A percentile compares a stretch with the other conserved stretches of the same genome.
These are phyloP conservation scores for Torulaspora maleeae DNA, from an alignment of 805 yeast species.

Conservation along the genomic window DNA sequence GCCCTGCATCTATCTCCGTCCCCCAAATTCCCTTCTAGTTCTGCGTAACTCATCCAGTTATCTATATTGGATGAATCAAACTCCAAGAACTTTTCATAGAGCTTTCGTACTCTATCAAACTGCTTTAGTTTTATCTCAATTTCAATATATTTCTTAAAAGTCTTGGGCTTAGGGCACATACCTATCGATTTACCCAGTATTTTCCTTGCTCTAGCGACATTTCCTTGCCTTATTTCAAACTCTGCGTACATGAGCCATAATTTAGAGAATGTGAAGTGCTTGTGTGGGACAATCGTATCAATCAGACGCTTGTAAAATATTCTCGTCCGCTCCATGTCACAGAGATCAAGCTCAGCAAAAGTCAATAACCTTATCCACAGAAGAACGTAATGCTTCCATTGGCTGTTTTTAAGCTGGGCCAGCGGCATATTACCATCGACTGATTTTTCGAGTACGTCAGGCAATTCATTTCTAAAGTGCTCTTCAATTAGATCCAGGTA, in stretches of 20 bases:
- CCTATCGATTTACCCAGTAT: constrained; percentile 73
- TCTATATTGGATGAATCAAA: constrained; percentile 20
- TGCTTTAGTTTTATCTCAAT: constrained; percentile 68
- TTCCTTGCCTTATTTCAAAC: constrained; percentile 63
- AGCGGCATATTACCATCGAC: constrained; percentile 24
- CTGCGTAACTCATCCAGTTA: constrained; percentile 62
- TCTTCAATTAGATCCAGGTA: constrained; percentile 51
- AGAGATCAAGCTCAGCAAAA: constrained; percentile 50
- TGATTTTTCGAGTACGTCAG: constrained; percentile 15
- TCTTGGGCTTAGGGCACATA: constrained; percentile 51
- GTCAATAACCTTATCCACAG: constrained; percentile 65
- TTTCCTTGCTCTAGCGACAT: constrained; percentile 54
- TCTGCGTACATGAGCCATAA: constrained; percentile 69
- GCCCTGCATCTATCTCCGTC: constrained; percentile 67
- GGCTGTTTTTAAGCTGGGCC: constrained; percentile 36
- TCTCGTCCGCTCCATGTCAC: constrained; percentile 46
- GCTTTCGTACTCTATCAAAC: constrained; percentile 70
- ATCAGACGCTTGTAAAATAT: constrained; percentile 48
- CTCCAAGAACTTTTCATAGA: constrained; percentile 57
- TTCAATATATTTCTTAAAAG: constrained; percentile 60
- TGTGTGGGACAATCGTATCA: constrained; percentile 49
- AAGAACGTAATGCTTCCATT: constrained; percentile 67
- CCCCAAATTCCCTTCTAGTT: constrained; percentile 60
- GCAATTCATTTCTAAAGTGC: constrained; percentile 21
- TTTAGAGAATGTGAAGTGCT: constrained; percentile 59